A percentile compares a stretch with the other conserved stretches of the same genome.
Conservation (phyloP, 176 grass and related monocot species). For the Triticum urartu region DNA sequence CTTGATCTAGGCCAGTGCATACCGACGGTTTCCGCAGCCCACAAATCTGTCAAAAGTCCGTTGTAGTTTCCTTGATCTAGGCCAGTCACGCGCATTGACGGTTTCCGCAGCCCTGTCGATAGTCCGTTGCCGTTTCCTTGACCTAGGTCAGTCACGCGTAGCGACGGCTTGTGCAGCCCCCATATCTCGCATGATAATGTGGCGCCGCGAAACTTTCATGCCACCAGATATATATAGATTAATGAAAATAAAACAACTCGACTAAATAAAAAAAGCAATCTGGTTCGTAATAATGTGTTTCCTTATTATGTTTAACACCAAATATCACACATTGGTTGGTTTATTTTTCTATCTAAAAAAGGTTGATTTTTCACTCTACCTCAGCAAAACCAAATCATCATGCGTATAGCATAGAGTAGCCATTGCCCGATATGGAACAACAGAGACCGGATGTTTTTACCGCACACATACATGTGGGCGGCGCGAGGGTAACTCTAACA, state of each 20-base stretch:
- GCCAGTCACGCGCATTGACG: neutral
- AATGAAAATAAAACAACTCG: neutral
- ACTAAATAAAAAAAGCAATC: neutral
- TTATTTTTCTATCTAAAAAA: too few species aligned
- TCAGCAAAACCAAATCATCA: neutral
- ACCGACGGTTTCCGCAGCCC: neutral
- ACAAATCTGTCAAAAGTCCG: neutral
- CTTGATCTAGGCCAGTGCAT: neutral
- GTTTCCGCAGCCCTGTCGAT: neutral
- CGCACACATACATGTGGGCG: neutral
- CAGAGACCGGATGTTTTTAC: neutral
- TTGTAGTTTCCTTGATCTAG: neutral
- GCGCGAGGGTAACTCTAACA: slow-evolving; percentile 13
- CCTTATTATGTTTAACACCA: too few species aligned
- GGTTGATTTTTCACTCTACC: neutral
- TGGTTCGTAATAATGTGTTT: too few species aligned
- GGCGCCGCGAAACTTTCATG: neutral
- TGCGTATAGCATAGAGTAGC: neutral
- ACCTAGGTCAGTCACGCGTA: neutral
- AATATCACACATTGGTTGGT: too few species aligned
- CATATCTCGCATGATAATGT: accelerated
- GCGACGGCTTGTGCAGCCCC: neutral
- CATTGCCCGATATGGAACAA: too few species aligned
- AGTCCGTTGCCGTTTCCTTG: neutral
- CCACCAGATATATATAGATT: neutral